These are phyloP conservation scores for Blastobotrys chiropterorum DNA, from an alignment of 805 yeast genomes.

Conservation along the genomic window DNA sequence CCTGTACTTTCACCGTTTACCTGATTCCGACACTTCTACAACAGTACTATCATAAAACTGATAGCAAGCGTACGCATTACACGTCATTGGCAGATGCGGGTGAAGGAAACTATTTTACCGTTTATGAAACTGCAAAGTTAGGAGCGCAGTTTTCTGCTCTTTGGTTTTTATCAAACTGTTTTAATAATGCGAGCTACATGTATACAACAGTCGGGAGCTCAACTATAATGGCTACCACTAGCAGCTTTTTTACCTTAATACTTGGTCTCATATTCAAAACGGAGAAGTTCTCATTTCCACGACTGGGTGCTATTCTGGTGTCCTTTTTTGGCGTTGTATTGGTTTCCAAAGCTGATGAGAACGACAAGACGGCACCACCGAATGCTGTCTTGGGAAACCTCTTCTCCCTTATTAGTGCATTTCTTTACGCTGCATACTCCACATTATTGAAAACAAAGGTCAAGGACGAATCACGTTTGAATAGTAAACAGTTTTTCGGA, in stretches of 20 bases:
- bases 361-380: constrained; percentile 22
- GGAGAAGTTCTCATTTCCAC: constrained; percentile 59
- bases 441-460: constrained; percentile 72
- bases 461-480: constrained; percentile 64
- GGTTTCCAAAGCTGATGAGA: constrained; percentile 52
- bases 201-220: constrained; percentile 93
- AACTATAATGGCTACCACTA: constrained; percentile 86
- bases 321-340: constrained; percentile 75
- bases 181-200: constrained; percentile 78
- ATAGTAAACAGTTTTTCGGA: constrained; percentile 88
- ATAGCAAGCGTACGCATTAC: not conserved
- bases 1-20: constrained; percentile 76
- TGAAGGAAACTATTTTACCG: constrained; percentile 14
- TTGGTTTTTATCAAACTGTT: constrained; percentile 88
- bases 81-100: not conserved
- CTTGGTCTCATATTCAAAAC: constrained; percentile 69
- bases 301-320: constrained; percentile 61
- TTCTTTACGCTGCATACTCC: constrained; percentile 88
- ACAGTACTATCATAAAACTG: constrained; percentile 1
- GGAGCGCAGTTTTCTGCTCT: constrained; percentile 77
- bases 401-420: constrained; percentile 76
- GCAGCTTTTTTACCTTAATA: constrained; percentile 85
- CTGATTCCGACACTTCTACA: constrained; percentile 32
- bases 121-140: constrained; percentile 60
- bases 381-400: constrained; percentile 53